phyloP scores from a whole-genome alignment of 805 yeast species.

The Huiozyma sinensis region DNA sequence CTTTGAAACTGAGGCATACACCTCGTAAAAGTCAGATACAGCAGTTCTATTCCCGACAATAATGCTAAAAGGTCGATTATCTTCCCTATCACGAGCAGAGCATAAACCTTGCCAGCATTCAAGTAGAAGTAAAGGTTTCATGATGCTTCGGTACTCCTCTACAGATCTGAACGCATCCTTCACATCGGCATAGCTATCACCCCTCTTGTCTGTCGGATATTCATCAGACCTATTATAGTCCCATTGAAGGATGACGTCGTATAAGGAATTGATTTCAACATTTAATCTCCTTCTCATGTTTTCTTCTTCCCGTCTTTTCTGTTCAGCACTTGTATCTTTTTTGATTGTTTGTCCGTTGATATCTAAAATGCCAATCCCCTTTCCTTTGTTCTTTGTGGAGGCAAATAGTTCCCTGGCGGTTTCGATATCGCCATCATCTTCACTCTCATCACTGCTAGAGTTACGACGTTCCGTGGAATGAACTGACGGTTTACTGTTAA shows the following conservation, averaged over 20 bases:
- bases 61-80: slow-evolving; percentile 48
- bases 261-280: slow-evolving; percentile 68
- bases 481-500: slow-evolving; percentile 30
- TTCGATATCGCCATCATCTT: slow-evolving; percentile 31
- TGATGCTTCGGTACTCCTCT: slow-evolving; percentile 54
- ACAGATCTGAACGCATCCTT: slow-evolving; percentile 46
- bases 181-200: slow-evolving; percentile 35
- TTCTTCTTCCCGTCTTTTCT: slow-evolving; percentile 52
- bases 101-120: slow-evolving; percentile 93
- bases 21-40: slow-evolving; percentile 80
- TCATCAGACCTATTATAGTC: slow-evolving; percentile 47
- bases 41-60: slow-evolving; percentile 71
- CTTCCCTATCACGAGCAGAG: slow-evolving; percentile 53
- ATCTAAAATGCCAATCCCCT: slow-evolving; percentile 30
- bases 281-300: slow-evolving; percentile 69
- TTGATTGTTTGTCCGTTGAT: slow-evolving; percentile 31
- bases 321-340: slow-evolving; percentile 31
- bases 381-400: slow-evolving; percentile 22
- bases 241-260: slow-evolving; percentile 65
- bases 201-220: slow-evolving; percentile 44
- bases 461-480: slow-evolving; percentile 8
- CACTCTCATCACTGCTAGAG: slow-evolving; percentile 31
- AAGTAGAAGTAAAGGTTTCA: slow-evolving; percentile 71
- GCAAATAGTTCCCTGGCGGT: slow-evolving; percentile 29
- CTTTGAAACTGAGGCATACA: slow-evolving; percentile 61